These are phyloP conservation scores for Sporisorium sorghi DNA, from an alignment of 1,284 basidiomycete genomes.

Conservation along the genomic window DNA sequence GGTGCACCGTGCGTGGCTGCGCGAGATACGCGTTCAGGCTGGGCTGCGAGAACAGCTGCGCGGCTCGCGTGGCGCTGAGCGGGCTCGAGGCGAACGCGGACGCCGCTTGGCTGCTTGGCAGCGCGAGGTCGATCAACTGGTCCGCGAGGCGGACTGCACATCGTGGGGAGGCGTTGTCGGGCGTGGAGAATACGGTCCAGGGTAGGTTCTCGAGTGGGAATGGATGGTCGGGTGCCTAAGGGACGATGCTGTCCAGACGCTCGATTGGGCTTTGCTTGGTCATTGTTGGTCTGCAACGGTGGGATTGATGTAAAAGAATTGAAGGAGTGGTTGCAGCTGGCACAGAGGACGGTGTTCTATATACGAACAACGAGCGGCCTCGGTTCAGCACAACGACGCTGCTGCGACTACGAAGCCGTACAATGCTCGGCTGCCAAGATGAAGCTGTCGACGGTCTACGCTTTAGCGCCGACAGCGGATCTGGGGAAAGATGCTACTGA, in stretches of 20 bases:
- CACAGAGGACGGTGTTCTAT: too few species aligned
- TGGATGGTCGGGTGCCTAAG: conserved; percentile 21
- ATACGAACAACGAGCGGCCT: too few species aligned
- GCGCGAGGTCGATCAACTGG: conserved; percentile 29
- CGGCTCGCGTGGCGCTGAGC: neutral
- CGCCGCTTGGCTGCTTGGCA: conserved; percentile 6
- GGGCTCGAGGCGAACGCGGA: neutral
- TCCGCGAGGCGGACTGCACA: conserved; percentile 41
- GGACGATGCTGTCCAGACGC: conserved; percentile 16
- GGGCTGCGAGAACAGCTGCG: conserved; percentile 12
- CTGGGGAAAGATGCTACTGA: too few species aligned
- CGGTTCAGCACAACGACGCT: too few species aligned
- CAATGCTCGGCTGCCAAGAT: too few species aligned
- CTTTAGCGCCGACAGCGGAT: too few species aligned
- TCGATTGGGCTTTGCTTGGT: conserved; percentile 8
- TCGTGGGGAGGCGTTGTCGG: neutral
- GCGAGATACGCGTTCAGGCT: conserved; percentile 35
- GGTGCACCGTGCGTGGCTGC: neutral
- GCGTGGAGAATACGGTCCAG: conserved; percentile 38
- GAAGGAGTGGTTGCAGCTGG: too few species aligned
- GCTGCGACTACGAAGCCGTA: too few species aligned
- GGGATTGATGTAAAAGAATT: too few species aligned
- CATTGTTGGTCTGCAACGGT: neutral
- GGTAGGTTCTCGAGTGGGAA: conserved; percentile 52
- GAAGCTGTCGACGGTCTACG: too few species aligned